Percentiles rank a stretch among this genome's conserved stretches.
Evolutionary conservation across 176 grass and related monocot genomes (phyloP).

Genomic region (Triticum turgidum): DNA sequence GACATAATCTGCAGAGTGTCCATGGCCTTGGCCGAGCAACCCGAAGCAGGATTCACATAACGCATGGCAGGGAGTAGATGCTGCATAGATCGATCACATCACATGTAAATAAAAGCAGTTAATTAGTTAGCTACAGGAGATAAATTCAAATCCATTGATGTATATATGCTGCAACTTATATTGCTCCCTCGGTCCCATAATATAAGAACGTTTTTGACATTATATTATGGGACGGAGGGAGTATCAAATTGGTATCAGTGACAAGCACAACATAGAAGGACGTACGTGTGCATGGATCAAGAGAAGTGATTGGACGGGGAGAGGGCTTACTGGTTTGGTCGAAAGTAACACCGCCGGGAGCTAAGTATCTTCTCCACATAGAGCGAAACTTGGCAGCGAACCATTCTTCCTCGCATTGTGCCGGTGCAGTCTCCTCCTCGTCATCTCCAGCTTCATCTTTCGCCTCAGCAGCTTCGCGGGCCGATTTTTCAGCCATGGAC

Average conservation of each 20-base stretch:
- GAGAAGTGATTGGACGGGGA: not conserved
- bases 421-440: not conserved
- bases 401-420: not conserved
- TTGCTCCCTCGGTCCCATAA: no score
- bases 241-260: no score
- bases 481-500: no score
- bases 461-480: no score
- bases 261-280: no score
- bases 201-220: no score
- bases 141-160: no score
- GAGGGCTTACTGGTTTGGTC: not conserved
- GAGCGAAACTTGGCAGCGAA: not conserved
- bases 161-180: no score
- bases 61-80: not conserved
- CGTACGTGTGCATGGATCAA: no score
- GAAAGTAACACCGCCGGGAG: not conserved
- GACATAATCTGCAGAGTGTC: not conserved
- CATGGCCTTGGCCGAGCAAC: not conserved
- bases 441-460: not conserved
- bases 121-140: not conserved
- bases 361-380: not conserved
- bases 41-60: not conserved
- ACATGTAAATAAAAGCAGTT: not conserved
- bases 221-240: no score
- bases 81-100: not conserved